Evolutionary conservation across 2,329 filamentous ascomycete species (phyloP), one percentile per base, ranked within the genome.

Genomic region (Bimuria novae-zelandiae): DNA sequence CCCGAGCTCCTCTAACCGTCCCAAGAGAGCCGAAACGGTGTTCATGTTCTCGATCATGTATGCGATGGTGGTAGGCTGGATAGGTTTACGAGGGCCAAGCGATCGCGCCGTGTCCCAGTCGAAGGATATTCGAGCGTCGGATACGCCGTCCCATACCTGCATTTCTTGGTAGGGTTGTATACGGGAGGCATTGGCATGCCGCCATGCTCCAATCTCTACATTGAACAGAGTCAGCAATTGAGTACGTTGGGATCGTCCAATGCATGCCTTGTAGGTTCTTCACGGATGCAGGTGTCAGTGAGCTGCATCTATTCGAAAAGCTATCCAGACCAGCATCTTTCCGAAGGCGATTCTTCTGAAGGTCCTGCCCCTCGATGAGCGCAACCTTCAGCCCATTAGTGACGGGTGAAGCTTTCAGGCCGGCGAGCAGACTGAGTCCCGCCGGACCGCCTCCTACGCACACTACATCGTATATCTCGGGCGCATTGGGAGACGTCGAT

Each of bases 21-120:
- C 81, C 45, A 97, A 76, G 7, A 99, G 80, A 0, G 86, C 91
- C 0, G 87, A 87, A 2, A 90, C 92, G 29, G 97, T 81, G 71
- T 99, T 97, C 27, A 88, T 75, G 73, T 97, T 99, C 79, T 99
- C 95, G 36, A 87, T 90, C 93, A 99, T 99, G 71, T 94, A 96
- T 8, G 94, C 94, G 61, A 99, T 91, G 1, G 86, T 89, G 55
- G 80, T 77, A 7, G 71, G 70, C 48, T 71, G 67, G 7, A 60
- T 74, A 54, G 60, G 83, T 22, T 68, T 78, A 77, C 74, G 63
- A 47, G 67, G 69, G 2, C 63, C 57, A 16, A 67, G 54, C 7
- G 76, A 75, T 40, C 76, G 70, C 42, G 75, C 71, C 19, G 65
- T 75, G 50, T 80, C 78, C 88, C 87, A 89, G 76, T 94, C 89